Evolutionary conservation across 192 early-diverging fungal genomes (phyloP).

Genomic region (Entophlyctis helioformis): DNA sequence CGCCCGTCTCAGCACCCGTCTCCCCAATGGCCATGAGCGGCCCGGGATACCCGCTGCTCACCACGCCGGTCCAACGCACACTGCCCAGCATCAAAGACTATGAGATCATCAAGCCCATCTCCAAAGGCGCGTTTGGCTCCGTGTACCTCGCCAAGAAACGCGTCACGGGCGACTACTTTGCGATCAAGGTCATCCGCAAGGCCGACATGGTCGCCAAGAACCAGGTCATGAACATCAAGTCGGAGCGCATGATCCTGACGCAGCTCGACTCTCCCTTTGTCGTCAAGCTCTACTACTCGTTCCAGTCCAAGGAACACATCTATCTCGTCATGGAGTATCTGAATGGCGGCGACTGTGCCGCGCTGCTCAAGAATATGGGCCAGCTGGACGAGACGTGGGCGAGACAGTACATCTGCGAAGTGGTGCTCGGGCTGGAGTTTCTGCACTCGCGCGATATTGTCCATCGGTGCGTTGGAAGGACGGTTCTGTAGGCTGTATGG

Average conservation of each 20-base stretch:
- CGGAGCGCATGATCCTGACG: conserved; percentile 79
- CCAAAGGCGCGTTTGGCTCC: conserved; percentile 80
- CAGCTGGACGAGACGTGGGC: conserved; percentile 73
- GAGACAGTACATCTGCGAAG: conserved; percentile 71
- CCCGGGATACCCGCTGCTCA: no score
- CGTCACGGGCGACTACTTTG: conserved; percentile 74
- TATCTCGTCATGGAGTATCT: conserved; percentile 84
- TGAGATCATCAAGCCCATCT: conserved; percentile 83
- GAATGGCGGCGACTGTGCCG: conserved; percentile 82
- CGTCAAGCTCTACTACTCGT: conserved; percentile 71
- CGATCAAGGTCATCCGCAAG: conserved; percentile 78
- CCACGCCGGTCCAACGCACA: conserved; percentile 28
- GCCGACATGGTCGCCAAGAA: conserved; percentile 87
- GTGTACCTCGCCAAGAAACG: conserved; percentile 78
- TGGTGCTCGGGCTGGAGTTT: conserved; percentile 69
- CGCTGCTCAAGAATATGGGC: conserved; percentile 62
- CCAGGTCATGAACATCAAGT: conserved; percentile 81
- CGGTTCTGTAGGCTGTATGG: no score
- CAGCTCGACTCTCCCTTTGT: conserved; percentile 79
- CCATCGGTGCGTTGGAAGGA: conserved; percentile 62
- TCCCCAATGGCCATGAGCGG: neutral
- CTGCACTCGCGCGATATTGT: conserved; percentile 66
- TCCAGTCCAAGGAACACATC: conserved; percentile 72
- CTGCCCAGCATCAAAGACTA: conserved; percentile 75
- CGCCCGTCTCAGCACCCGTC: neutral